Conservation (phyloP, 2,329 filamentous ascomycete genomes). For the Aaosphaeria arxii region DNA sequence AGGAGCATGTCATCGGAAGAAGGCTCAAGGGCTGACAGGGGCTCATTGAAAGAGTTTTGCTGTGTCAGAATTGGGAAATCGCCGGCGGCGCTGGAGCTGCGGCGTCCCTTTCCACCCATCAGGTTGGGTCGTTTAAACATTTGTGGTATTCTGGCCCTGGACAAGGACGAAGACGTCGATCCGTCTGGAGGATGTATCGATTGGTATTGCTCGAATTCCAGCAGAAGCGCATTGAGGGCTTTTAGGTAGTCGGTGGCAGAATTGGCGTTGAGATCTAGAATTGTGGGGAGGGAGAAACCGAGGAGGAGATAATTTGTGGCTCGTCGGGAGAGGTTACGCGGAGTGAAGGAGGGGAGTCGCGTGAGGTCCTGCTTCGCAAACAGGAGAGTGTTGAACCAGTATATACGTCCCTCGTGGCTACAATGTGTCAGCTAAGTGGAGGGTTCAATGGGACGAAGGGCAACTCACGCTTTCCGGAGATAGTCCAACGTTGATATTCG, state of each 20-base stretch:
- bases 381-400: constrained; percentile 97
- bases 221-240: constrained; percentile 77
- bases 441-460: background rate
- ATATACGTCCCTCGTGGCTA: constrained; percentile 89
- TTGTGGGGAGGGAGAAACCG: constrained; percentile 83
- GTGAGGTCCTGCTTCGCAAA: constrained; percentile 79
- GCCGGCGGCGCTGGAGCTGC: constrained; percentile 57
- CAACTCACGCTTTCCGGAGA: constrained; percentile 78
- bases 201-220: constrained; percentile 94
- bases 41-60: constrained; percentile 23
- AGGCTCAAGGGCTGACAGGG: constrained; percentile 22
- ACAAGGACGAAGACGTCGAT: constrained; percentile 64
- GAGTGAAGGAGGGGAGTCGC: constrained; percentile 81
- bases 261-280: constrained; percentile 81
- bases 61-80: constrained; percentile 20
- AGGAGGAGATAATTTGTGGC: constrained; percentile 93
- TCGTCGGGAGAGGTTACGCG: constrained; percentile 79
- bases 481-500: constrained; percentile 94
- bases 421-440: background rate
- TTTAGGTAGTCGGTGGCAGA: constrained; percentile 82
- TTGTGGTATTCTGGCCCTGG: constrained; percentile 66
- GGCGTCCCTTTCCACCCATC: constrained; percentile 37
- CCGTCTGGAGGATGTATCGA: constrained; percentile 79
- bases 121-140: constrained; percentile 50
- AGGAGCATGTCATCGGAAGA: constrained; percentile 30